Evolutionary conservation across 164 flowering plant genomes (phyloP).

Genomic region (Magnolia changhungtana): DNA sequence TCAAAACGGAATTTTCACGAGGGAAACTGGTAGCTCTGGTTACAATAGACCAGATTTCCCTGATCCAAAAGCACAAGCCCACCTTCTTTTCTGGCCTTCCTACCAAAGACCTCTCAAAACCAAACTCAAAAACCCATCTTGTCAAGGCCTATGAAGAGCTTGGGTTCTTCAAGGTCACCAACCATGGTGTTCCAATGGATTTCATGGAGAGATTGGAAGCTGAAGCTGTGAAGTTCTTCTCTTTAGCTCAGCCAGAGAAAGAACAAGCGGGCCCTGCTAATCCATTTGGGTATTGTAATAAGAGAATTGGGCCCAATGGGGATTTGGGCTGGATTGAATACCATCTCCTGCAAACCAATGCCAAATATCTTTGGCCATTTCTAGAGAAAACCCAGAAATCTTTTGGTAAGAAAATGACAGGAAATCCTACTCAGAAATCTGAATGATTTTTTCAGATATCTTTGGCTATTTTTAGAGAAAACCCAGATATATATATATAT

Average conservation of each 20-base stretch:
- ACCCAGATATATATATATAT: not conserved
- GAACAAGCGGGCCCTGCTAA: constrained; percentile 57
- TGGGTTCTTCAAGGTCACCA: constrained; percentile 83
- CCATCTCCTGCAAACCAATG: constrained; percentile 52
- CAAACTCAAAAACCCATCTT: constrained; percentile 40
- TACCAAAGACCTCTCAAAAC: constrained; percentile 56
- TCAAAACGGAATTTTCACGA: too few relatives aligned
- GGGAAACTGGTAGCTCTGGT: too few relatives aligned
- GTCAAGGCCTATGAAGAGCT: constrained; percentile 71
- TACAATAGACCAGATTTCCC: constrained; percentile 37
- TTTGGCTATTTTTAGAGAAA: not conserved
- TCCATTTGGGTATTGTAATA: constrained; percentile 86
- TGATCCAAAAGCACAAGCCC: constrained; percentile 52
- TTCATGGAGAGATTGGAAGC: constrained; percentile 46
- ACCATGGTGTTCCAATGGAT: constrained; percentile 69
- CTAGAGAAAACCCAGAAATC: constrained; percentile 36
- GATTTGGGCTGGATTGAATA: constrained; percentile 96
- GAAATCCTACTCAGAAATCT: not conserved
- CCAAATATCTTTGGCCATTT: constrained; percentile 28
- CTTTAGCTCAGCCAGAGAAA: constrained; percentile 53
- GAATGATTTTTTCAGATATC: not conserved
- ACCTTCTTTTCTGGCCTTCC: constrained; percentile 40
- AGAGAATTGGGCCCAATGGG: constrained; percentile 74
- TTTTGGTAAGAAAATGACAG: constrained; percentile 40
- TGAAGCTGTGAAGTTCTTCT: constrained; percentile 60